These are phyloP conservation scores for Cordyceps fumosorosea DNA, from an alignment of 2,329 filamentous ascomycete genomes.

Conservation along the genomic window DNA sequence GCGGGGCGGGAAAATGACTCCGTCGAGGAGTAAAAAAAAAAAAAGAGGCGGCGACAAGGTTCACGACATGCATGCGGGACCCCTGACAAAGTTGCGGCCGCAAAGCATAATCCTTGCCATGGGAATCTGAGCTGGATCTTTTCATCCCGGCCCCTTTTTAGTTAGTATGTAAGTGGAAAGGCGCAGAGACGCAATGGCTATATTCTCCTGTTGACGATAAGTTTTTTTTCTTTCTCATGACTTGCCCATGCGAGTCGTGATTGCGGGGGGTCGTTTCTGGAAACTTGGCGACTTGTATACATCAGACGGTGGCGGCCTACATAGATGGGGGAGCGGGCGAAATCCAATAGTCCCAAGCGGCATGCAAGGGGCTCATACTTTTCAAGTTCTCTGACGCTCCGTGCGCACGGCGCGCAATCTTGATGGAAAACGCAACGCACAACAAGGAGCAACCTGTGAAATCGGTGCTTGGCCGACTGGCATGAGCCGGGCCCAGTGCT, in stretches of 20 bases:
- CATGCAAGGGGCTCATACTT: background rate
- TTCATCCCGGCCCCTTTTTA: too few relatives aligned
- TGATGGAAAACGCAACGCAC: background rate
- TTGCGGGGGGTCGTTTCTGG: background rate
- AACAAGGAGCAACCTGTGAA: background rate
- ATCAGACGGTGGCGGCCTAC: constrained; percentile 10
- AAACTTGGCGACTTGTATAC: background rate
- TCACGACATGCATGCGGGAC: background rate
- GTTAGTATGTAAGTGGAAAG: too few relatives aligned
- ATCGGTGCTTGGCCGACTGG: background rate
- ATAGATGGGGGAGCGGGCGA: background rate
- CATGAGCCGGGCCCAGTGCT: background rate
- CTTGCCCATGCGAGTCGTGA: background rate
- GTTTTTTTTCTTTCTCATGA: background rate
- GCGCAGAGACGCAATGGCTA: too few relatives aligned
- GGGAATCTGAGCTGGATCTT: too few relatives aligned
- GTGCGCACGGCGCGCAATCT: background rate
- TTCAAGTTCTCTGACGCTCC: background rate
- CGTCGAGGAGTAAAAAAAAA: background rate
- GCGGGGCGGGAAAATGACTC: background rate
- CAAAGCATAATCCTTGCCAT: background rate
- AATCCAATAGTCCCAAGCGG: background rate
- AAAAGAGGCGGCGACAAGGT: background rate
- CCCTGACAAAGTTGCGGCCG: background rate
- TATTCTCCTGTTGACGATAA: too few relatives aligned